Base-by-base conservation (phyloP, 768 basidiomycete genomes). In the Candolleomyces aberdarensis region DNA sequence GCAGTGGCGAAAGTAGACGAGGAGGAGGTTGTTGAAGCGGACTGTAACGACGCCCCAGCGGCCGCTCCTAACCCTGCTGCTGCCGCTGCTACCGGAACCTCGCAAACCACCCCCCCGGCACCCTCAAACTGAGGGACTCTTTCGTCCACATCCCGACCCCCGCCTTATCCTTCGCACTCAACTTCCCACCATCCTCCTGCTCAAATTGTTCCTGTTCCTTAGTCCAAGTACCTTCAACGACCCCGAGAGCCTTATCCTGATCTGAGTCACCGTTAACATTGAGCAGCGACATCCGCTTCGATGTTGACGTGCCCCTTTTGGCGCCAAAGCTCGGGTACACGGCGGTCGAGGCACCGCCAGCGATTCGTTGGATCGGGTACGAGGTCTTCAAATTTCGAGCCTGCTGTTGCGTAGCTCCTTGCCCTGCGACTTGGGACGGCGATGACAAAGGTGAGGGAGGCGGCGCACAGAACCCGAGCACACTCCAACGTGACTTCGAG, bases 111-210 rank as follows among this genome's bases (percentile, higher is more conserved):
- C 19, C 48, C 41, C 8, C 62, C 64, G 17, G 56, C 5, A 51
- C 58, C 39, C 40, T 44, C 22, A 59, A 31, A 11, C 57, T 57
- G 8, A 47, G 51, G 48, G 62, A 65, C 49, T 51, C 49, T 13
- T 57, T 61, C 20, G 50, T 60, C 64, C 64, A 65, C n/a, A 51
- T 57, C 36, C 60, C 49, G 4, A 65, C 36, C 50, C 62, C 60
- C 26, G 56, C 60, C 32, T 47, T 31, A 54, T 62, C 61, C n/a
- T 61, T 53, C 3, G 57, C 32, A 55, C 47, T 7, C 57, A 40
- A 10, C 36, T 26, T 26, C 26, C 26, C 26, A 26, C 44, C n/a
- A 54, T 50, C 40, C 6, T 40, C 15, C 22, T 20, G 10, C 15
- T 15, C 31, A 15, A 6, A 2, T 17, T 31, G 20, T 7, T 44